Evolutionary conservation across 176 grass and related monocot genomes (phyloP).

Genomic region (Cymbopogon citratus): DNA sequence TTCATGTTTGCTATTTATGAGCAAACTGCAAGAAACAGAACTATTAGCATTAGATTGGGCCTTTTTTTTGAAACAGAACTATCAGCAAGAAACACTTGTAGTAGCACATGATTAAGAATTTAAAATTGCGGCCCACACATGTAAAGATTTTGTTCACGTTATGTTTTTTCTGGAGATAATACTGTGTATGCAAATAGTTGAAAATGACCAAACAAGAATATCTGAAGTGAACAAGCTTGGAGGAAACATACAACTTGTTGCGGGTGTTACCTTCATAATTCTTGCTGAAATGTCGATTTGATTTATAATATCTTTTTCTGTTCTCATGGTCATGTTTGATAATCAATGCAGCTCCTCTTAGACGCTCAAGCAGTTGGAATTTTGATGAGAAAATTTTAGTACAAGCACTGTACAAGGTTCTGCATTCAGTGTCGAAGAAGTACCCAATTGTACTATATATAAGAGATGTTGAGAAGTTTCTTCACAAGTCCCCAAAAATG

Average conservation of each 20-base stretch:
- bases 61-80: neutral
- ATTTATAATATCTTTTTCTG: neutral
- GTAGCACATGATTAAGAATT: too few species aligned
- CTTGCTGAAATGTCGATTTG: neutral
- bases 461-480: conserved; percentile 84
- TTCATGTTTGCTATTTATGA: neutral
- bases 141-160: neutral
- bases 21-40: neutral
- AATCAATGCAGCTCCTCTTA: conserved; percentile 51
- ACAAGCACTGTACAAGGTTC: conserved; percentile 88
- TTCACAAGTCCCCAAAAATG: conserved; percentile 81
- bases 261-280: neutral
- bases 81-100: too few species aligned
- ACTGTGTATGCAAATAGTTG: neutral
- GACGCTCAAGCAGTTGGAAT: conserved; percentile 60
- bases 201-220: neutral
- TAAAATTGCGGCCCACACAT: neutral
- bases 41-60: neutral
- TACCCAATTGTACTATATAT: conserved; percentile 74
- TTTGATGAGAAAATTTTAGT: conserved; percentile 90
- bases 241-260: neutral
- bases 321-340: conserved; percentile 25
- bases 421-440: conserved; percentile 74
- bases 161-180: neutral
- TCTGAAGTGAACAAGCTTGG: neutral